Conservation (phyloP, 352 stramenopile species). For the Phytophthora sp. region DNA sequence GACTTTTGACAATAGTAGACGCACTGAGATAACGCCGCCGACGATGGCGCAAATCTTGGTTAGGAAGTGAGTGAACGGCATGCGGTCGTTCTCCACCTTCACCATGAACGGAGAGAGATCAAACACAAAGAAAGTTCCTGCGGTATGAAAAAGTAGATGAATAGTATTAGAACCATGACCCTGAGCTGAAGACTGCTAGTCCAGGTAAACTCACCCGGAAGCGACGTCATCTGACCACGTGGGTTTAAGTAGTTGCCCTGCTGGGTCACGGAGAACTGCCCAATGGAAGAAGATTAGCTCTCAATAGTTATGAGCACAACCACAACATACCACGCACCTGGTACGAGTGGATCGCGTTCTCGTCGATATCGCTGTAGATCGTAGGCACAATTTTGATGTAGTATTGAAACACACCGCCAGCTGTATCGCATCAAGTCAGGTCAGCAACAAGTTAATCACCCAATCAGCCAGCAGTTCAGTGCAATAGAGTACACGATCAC, state of each 20-base stretch:
- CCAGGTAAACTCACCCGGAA: slow-evolving; percentile 47
- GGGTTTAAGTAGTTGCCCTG: slow-evolving; percentile 78
- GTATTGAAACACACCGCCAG: slow-evolving; percentile 85
- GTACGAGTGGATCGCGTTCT: slow-evolving; percentile 68
- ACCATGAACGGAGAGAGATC: slow-evolving; percentile 89
- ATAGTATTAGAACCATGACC: slow-evolving; percentile 4
- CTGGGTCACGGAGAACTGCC: slow-evolving; percentile 85
- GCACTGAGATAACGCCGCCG: slow-evolving; percentile 82
- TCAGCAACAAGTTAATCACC: slow-evolving; percentile 3
- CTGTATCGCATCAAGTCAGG: slow-evolving; percentile 35
- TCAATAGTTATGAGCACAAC: not conserved
- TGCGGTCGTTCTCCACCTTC: slow-evolving; percentile 81
- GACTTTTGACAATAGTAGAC: slow-evolving; percentile 27
- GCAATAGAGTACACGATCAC: slow-evolving; percentile 12
- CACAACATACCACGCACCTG: slow-evolving; percentile 42
- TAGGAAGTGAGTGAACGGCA: slow-evolving; percentile 87
- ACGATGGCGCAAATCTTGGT: slow-evolving; percentile 86
- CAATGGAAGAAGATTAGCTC: slow-evolving; percentile 15
- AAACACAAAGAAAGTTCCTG: slow-evolving; percentile 87
- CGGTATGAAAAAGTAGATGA: not conserved
- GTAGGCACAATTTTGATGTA: slow-evolving; percentile 90
- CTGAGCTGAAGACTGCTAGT: not conserved
- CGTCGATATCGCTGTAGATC: slow-evolving; percentile 82
- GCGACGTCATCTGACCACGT: slow-evolving; percentile 66
- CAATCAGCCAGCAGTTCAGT: not conserved